A percentile compares a stretch with the other conserved stretches of the same genome.
Conservation (phyloP, 805 yeast genomes). For the Candida ovalis region DNA sequence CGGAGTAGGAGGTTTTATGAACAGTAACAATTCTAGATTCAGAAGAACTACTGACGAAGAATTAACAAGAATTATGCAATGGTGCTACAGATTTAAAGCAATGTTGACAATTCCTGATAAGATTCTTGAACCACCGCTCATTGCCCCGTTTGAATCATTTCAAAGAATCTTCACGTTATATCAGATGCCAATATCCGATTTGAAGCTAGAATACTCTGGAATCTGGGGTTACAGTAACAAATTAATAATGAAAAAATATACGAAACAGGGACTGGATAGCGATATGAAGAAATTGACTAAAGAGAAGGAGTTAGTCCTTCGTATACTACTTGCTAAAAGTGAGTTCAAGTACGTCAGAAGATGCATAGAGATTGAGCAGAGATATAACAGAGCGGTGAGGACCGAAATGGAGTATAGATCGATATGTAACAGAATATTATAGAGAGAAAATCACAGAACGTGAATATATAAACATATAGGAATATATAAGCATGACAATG, state of each 20-base stretch:
- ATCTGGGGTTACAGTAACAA: constrained; percentile 23
- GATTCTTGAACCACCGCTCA: constrained; percentile 21
- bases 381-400: constrained; percentile 25
- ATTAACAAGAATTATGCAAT: constrained; percentile 27
- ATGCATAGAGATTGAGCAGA: constrained; percentile 25
- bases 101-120: constrained; percentile 27
- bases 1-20: constrained; percentile 8
- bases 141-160: constrained; percentile 19
- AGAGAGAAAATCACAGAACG: neutral
- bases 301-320: constrained; percentile 57
- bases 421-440: neutral
- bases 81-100: constrained; percentile 29
- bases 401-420: constrained; percentile 23
- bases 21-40: constrained; percentile 5
- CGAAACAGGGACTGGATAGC: constrained; percentile 33
- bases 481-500: neutral
- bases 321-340: constrained; percentile 55
- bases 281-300: constrained; percentile 41
- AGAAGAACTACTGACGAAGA: constrained; percentile 21
- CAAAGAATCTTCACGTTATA: constrained; percentile 14
- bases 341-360: constrained; percentile 24
- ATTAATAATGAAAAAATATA: constrained; percentile 16
- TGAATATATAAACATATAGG: neutral
- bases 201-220: constrained; percentile 18
- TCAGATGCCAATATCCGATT: constrained; percentile 11